Evolutionary conservation across 208 protist species (phyloP).

Genomic region (Trypanosoma avium): DNA sequence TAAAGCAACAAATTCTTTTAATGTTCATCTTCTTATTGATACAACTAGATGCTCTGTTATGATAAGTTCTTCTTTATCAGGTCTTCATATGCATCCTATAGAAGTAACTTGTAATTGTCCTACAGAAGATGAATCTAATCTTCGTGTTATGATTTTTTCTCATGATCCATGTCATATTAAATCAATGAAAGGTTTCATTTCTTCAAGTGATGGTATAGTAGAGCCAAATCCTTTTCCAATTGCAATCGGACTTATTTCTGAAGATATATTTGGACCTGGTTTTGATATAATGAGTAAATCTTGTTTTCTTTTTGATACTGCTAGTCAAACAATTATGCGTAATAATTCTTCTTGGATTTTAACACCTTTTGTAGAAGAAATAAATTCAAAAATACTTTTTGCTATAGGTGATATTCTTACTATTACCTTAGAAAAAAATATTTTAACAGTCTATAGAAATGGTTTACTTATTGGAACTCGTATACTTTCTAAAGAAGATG

Average conservation of each 20-base stretch:
- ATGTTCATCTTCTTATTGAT: constrained; percentile 69
- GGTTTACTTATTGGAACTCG: constrained; percentile 36
- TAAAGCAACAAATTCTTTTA: constrained; percentile 44
- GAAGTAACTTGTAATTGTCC: constrained; percentile 56
- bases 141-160: constrained; percentile 73
- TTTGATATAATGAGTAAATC: constrained; percentile 19
- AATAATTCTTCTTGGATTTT: constrained; percentile 42
- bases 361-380: constrained; percentile 35
- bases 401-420: constrained; percentile 83
- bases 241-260: constrained; percentile 63
- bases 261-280: constrained; percentile 27
- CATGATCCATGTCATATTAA: constrained; percentile 54
- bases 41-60: constrained; percentile 48
- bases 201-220: constrained; percentile 43
- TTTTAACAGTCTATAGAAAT: constrained; percentile 52
- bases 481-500: neutral
- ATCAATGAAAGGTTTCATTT: constrained; percentile 46
- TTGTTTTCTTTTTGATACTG: constrained; percentile 26
- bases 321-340: neutral
- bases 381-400: constrained; percentile 53
- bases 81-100: constrained; percentile 60
- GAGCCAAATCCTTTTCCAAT: constrained; percentile 55
- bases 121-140: constrained; percentile 34
- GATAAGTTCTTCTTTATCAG: constrained; percentile 66
- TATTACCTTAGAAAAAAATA: constrained; percentile 28